Evolutionary conservation across 2,329 filamentous ascomycete species (phyloP), one percentile per base, ranked within the genome.

Genomic region (Claviceps maximensis): DNA sequence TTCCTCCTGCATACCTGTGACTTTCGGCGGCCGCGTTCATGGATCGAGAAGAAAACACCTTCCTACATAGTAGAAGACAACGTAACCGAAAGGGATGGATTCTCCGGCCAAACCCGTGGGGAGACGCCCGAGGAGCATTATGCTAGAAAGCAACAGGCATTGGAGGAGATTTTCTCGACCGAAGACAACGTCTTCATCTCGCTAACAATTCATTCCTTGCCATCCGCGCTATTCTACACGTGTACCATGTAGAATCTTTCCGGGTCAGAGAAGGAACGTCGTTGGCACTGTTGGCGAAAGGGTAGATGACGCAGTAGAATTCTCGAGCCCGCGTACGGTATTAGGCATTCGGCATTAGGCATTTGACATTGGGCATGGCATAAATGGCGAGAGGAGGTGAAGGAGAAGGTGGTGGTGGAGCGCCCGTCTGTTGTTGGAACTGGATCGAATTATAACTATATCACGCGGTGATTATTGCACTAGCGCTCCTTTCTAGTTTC

Each of bases 1-100:
- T 72, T 81, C 54, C 80, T 77, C 9, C 69, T 75, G 52, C 80
- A 84, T 61, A 83, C 79, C 0, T 84, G 81, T 61, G 80, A 84
- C 62, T 71, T 76, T 17, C 71, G 80, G 17, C 73, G 73, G 49
- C 63, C 67, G 8, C 70, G 68, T 45, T 67, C 71, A 0, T 74
- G 69, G 61, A 80, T 84, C 55, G 64, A 64, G 1, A 56, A 67
- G 15, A 66, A 69, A 33, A 82, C 36, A 44, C 19, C 41, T 23
- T 19, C 19, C 2, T 44, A 44, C 25, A 12, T 2, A 44, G 9
- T 23, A 44, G 41, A 44, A 10, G 19, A 25, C 12, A 44, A 44
- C 9, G 19, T 23, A 23, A 44, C n/a, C 10, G 41, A 23, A 44
- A 12, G 21, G 6, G 41, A 44, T 15, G 41, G 19, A 12, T 25